Evolutionary conservation across 2,329 filamentous ascomycete genomes (phyloP).

Genomic region (Podosphaera fusca): DNA sequence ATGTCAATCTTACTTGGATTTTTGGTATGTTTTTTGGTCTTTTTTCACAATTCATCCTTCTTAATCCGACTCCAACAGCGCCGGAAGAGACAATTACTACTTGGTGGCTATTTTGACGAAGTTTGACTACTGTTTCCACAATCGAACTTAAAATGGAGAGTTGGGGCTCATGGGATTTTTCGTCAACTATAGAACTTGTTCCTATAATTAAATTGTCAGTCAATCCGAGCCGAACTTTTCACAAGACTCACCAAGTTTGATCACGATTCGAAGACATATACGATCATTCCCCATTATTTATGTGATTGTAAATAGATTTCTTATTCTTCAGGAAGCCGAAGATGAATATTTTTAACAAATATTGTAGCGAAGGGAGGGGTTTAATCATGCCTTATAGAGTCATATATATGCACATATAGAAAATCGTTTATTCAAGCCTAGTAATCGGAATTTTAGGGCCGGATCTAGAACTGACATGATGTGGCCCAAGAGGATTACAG

Average conservation of each 20-base stretch:
- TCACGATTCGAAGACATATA: background rate
- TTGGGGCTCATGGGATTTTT: slow-evolving; percentile 79
- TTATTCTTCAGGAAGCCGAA: too few species aligned
- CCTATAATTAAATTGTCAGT: slow-evolving; percentile 27
- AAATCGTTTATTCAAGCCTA: too few species aligned
- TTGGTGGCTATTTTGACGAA: slow-evolving; percentile 75
- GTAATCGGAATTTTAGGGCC: too few species aligned
- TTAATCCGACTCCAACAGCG: slow-evolving; percentile 80
- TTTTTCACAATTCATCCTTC: slow-evolving; percentile 69
- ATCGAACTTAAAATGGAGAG: slow-evolving; percentile 79
- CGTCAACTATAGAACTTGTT: slow-evolving; percentile 96
- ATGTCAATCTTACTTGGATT: slow-evolving; percentile 37
- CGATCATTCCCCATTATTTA: too few species aligned
- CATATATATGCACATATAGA: too few species aligned
- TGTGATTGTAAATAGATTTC: too few species aligned
- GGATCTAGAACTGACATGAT: too few species aligned
- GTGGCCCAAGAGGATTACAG: too few species aligned
- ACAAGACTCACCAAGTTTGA: background rate
- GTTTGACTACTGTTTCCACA: slow-evolving; percentile 74
- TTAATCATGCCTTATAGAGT: too few species aligned
- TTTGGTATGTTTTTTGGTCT: slow-evolving; percentile 77
- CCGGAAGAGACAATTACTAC: slow-evolving; percentile 95
- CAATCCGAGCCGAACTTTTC: background rate
- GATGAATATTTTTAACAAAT: too few species aligned
- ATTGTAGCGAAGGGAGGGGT: too few species aligned